Conservation (phyloP, 1,284 basidiomycete genomes). For the Ganoderma sinense region DNA sequence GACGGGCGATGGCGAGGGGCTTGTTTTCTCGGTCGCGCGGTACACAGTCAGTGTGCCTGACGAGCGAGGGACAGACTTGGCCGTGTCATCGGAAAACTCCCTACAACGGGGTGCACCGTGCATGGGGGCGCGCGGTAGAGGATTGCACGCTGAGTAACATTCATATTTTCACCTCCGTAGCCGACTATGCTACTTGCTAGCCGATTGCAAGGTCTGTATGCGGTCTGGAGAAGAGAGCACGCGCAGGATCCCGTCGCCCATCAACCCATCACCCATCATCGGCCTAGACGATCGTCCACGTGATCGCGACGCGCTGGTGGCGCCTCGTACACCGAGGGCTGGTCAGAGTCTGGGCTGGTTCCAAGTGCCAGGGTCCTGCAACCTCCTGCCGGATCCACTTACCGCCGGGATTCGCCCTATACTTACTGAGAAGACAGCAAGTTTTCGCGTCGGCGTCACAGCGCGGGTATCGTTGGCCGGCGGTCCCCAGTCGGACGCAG, state of each 20-base stretch:
- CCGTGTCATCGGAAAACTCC: neutral
- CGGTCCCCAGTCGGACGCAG: neutral
- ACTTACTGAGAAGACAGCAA: no score
- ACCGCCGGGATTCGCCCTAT: neutral
- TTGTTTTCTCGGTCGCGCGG: neutral
- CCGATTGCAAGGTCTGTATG: neutral
- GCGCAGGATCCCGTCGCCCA: neutral
- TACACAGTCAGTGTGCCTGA: neutral
- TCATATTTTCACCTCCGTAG: neutral
- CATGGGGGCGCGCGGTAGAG: neutral
- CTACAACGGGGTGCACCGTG: neutral
- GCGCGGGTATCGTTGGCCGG: neutral
- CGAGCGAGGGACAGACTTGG: neutral
- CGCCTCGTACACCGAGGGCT: neutral
- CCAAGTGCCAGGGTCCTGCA: neutral
- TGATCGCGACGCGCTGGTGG: conserved; percentile 4
- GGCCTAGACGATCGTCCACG: neutral
- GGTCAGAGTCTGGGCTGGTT: neutral
- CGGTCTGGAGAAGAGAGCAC: neutral
- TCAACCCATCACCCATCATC: neutral
- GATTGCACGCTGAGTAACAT: neutral
- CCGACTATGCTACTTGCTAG: neutral
- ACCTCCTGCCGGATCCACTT: neutral
- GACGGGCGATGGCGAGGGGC: neutral
- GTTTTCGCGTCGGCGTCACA: neutral